Conservation (phyloP, 192 early-diverging fungal species). For the Coemansia sp. region DNA sequence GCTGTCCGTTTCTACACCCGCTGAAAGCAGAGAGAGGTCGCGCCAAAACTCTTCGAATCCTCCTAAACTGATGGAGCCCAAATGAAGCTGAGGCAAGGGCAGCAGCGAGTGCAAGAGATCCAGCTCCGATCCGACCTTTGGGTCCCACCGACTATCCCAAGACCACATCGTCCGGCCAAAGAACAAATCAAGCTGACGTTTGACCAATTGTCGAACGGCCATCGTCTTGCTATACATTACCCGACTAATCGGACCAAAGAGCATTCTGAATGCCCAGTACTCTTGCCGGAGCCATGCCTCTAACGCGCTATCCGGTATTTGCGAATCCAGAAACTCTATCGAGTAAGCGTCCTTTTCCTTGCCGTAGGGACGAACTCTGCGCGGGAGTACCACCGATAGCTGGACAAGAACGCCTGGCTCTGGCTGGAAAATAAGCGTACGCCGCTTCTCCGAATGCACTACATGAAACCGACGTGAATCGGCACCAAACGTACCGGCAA, state of each 20-base stretch:
- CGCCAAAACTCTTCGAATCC: slow-evolving; percentile 49
- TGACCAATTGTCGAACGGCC: slow-evolving; percentile 13
- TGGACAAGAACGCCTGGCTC: slow-evolving; percentile 38
- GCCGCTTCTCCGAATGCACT: slow-evolving; percentile 48
- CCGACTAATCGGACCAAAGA: slow-evolving; percentile 29
- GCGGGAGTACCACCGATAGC: slow-evolving; percentile 40
- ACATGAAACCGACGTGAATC: slow-evolving; percentile 18
- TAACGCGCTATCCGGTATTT: slow-evolving; percentile 31
- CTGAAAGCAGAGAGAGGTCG: slow-evolving; percentile 17
- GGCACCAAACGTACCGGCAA: slow-evolving; percentile 49
- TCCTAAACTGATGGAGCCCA: slow-evolving; percentile 45
- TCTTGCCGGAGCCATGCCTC: slow-evolving; percentile 33
- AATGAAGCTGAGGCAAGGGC: slow-evolving; percentile 30
- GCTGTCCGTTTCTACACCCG: background rate
- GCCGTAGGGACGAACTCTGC: slow-evolving; percentile 28
- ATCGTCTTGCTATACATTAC: background rate
- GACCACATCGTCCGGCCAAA: slow-evolving; percentile 38
- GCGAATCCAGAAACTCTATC: slow-evolving; percentile 43
- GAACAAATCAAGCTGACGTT: slow-evolving; percentile 37
- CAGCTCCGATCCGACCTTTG: slow-evolving; percentile 18
- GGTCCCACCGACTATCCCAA: slow-evolving; percentile 43
- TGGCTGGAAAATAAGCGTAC: slow-evolving; percentile 35
- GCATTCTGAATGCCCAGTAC: slow-evolving; percentile 28
- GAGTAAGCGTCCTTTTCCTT: slow-evolving; percentile 44
- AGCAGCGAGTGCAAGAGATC: slow-evolving; percentile 27